Percentiles rank a stretch among this genome's conserved stretches.
Evolutionary conservation across 805 yeast species (phyloP).

Genomic region (Metschnikowia reukaufii): DNA sequence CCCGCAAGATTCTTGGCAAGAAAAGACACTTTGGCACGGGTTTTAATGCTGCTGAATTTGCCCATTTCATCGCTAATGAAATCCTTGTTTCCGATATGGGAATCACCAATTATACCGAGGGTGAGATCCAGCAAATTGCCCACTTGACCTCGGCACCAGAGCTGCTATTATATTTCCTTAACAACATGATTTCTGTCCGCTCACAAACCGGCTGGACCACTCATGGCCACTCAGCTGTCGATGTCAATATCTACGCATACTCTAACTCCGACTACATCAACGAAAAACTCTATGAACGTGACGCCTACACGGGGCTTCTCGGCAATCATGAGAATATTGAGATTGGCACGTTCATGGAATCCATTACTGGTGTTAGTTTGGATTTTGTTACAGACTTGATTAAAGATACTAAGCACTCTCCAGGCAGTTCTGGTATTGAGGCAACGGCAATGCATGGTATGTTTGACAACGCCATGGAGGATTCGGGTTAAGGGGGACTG

Average conservation of each 20-base stretch:
- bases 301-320: constrained; percentile 43
- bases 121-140: constrained; percentile 44
- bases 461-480: constrained; percentile 4
- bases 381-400: constrained; percentile 48
- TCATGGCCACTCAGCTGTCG: constrained; percentile 95
- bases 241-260: constrained; percentile 86
- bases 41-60: constrained; percentile 17
- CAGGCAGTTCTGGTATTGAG: constrained; percentile 18
- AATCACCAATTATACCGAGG: constrained; percentile 51
- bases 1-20: constrained; percentile 41
- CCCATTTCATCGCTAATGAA: constrained; percentile 40
- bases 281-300: constrained; percentile 31
- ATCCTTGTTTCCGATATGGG: constrained; percentile 68
- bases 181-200: constrained; percentile 72
- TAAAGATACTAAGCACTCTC: constrained; percentile 50
- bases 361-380: constrained; percentile 50
- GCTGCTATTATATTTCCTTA: constrained; percentile 51
- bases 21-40: constrained; percentile 23
- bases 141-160: constrained; percentile 27
- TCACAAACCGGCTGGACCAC: constrained; percentile 96
- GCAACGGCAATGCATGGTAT: background rate
- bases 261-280: constrained; percentile 54
- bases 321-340: constrained; percentile 90
- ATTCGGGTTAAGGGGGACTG: too few species aligned
- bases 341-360: constrained; percentile 71